These are phyloP conservation scores for Amaranthus cruentus DNA, from an alignment of 148 eudicot genomes.

Conservation along the genomic window DNA sequence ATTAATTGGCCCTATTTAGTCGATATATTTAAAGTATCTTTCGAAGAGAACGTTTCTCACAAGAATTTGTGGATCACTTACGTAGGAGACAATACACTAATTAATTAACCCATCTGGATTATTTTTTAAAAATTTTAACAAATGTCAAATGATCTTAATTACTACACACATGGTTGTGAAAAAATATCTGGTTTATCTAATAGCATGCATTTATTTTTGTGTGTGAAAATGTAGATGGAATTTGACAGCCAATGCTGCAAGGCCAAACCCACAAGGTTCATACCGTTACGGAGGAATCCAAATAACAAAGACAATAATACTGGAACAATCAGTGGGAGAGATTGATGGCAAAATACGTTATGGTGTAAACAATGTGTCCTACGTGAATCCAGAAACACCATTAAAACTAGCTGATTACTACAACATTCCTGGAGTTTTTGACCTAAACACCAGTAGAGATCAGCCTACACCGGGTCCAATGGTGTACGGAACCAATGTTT, in stretches of 20 bases:
- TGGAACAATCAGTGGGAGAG: slow-evolving; percentile 40
- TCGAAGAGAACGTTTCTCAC: no score
- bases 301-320: slow-evolving; percentile 41
- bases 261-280: slow-evolving; percentile 81
- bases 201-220: background rate
- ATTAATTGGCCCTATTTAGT: no score
- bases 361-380: slow-evolving; percentile 53
- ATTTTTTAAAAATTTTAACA: no score
- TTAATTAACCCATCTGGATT: no score
- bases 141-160: no score
- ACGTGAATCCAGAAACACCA: slow-evolving; percentile 59
- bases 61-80: no score
- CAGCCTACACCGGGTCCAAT: slow-evolving; percentile 36
- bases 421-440: slow-evolving; percentile 63
- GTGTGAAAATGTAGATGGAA: slow-evolving; percentile 39
- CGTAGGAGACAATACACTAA: no score
- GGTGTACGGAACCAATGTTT: slow-evolving; percentile 47
- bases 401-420: slow-evolving; percentile 66
- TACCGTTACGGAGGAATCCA: slow-evolving; percentile 61
- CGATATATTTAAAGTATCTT: no score
- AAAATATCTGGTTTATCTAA: no score
- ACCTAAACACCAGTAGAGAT: slow-evolving; percentile 40
- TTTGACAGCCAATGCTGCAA: slow-evolving; percentile 14
- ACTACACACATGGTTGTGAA: no score
- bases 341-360: slow-evolving; percentile 52